phyloP scores from a whole-genome alignment of 805 yeast species.

The Pichia occidentalis region DNA sequence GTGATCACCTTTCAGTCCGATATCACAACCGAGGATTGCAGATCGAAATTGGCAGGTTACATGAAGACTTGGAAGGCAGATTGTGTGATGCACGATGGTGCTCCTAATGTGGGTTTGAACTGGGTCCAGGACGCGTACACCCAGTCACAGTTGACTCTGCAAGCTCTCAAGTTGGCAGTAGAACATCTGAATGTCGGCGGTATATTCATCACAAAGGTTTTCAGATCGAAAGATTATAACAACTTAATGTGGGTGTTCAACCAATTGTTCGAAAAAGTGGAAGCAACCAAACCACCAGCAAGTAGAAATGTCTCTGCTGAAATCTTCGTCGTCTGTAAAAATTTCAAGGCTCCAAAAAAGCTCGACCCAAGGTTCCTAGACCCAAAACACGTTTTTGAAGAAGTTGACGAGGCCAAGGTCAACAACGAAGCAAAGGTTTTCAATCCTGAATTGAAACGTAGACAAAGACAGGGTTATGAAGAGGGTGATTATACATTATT shows the following conservation, averaged over 20 bases:
- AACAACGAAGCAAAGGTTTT: constrained; percentile 88
- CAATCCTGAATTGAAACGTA: constrained; percentile 86
- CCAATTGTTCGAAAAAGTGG: constrained; percentile 92
- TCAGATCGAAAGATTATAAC: constrained; percentile 98
- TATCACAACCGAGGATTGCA: constrained; percentile 96
- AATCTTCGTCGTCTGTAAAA: constrained; percentile 93
- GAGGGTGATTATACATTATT: constrained; percentile 79
- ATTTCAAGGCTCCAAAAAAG: constrained; percentile 93
- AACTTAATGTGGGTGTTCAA: constrained; percentile 96
- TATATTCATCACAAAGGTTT: constrained; percentile 91
- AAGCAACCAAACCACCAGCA: constrained; percentile 98
- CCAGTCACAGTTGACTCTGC: constrained; percentile 91
- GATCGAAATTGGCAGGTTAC: constrained; percentile 88
- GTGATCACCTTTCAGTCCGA: constrained; percentile 93
- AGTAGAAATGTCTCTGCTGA: constrained; percentile 99
- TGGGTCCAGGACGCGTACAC: constrained; percentile 99
- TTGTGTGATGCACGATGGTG: constrained; percentile 98
- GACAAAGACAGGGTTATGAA: constrained; percentile 95
- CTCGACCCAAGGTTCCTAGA: constrained; percentile 89
- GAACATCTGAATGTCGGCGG: constrained; percentile 91
- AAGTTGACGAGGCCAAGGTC: constrained; percentile 63
- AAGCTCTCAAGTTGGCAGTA: constrained; percentile 88
- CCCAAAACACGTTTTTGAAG: constrained; percentile 91
- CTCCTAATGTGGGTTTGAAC: constrained; percentile 99
- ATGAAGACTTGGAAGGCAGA: constrained; percentile 99